phyloP scores from a whole-genome alignment of 2,329 filamentous ascomycete genomes.

The Fusarium sororula region DNA sequence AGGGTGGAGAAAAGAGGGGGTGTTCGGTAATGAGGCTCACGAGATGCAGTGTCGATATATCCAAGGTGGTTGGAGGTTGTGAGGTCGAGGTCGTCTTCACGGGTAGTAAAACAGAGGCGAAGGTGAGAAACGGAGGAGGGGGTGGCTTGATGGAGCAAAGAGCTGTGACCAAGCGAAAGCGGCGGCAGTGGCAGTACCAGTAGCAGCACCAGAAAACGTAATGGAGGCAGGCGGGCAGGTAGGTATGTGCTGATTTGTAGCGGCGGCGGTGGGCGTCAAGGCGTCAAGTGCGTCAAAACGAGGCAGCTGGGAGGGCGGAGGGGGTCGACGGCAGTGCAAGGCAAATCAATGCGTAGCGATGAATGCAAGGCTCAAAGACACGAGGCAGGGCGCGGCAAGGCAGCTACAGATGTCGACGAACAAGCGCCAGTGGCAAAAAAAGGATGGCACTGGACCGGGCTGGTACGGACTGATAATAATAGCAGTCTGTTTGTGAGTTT shows the following conservation, averaged over 20 bases:
- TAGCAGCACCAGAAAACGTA: background rate
- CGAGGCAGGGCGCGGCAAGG: constrained; percentile 22
- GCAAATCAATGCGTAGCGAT: constrained; percentile 27
- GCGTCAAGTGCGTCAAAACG: constrained; percentile 21
- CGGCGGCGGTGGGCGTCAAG: constrained; percentile 31
- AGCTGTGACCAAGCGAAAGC: constrained; percentile 38
- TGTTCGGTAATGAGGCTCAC: constrained; percentile 35
- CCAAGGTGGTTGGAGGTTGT: constrained; percentile 33
- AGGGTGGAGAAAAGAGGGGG: constrained; percentile 30
- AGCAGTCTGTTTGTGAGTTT: constrained; percentile 15
- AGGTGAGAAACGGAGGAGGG: constrained; percentile 41
- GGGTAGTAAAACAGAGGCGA: constrained; percentile 31
- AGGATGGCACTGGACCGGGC: background rate
- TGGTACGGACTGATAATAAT: constrained; percentile 3
- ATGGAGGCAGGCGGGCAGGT: background rate
- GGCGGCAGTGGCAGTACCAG: background rate
- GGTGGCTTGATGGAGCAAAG: constrained; percentile 43
- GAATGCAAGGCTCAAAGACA: constrained; percentile 23
- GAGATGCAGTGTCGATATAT: constrained; percentile 26
- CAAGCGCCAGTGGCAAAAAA: constrained; percentile 35
- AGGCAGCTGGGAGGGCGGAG: constrained; percentile 9
- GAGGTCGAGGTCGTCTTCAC: constrained; percentile 41
- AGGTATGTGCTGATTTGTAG: background rate
- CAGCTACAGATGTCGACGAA: constrained; percentile 21
- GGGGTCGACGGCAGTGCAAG: constrained; percentile 10